Evolutionary conservation across 148 eudicot species (phyloP), one percentile per base, ranked within the genome.

Genomic region (Nepenthes gracilis): DNA sequence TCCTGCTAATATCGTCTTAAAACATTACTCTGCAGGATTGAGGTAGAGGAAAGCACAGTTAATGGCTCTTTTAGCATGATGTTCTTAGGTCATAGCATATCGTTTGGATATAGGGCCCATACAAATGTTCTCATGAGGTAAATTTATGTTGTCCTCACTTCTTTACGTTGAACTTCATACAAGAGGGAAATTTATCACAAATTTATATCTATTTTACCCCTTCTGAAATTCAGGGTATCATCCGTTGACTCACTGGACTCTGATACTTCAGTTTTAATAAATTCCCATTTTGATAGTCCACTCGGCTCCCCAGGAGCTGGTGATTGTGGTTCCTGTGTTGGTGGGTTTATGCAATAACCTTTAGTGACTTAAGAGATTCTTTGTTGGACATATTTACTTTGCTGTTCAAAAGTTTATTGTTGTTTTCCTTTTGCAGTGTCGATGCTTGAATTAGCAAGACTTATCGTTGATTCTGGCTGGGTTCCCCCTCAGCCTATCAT

Each of bases 261-360:
- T 66, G 99, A 89, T 60, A 75, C 92, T 55, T 82, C 99, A 53
- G 91, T 93, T 73, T 75, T 93, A 70, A 72, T 93, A 38, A 93
- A 93, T 73, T 95, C 78, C 59, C 99, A 93, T 78, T 93, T 74
- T 61, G 99, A 93, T 78, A 93, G 87, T 65, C 81, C 99, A 55
- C 80, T 84, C 50, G 76, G 80, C 50, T 93, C 99, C 65, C 99
- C 99, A 40, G 99, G 99, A 38, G 99, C 99, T 63, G 85, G 76
- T 60, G 99, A 93, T 55, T 93, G 99, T 80, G 99, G 95, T 64
- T 88, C 99, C n/a, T 93, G 99, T 75, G 99, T 93, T 68, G 99
- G 96, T 93, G 68, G 56, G 91, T 75, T 54, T 55, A 35, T 36
- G 35, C 15, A 9, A 23, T 60, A 6, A 1, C 33, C 38, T 52